Percentiles rank a stretch among this genome's conserved stretches.
phyloP scores from a whole-genome alignment of 352 stramenopile species.

The Globisporangium alternatum region DNA sequence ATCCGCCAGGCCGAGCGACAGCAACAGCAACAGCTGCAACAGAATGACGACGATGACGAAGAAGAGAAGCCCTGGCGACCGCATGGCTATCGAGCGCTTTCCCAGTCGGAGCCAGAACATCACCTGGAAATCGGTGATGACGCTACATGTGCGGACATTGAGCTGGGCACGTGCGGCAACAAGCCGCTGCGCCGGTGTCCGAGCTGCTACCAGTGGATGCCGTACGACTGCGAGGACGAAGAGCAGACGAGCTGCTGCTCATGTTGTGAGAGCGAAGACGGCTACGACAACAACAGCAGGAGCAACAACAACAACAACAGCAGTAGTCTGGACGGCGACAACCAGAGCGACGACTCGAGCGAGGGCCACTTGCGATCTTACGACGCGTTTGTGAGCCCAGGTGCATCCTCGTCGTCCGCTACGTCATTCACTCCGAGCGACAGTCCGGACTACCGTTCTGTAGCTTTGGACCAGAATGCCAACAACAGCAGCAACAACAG shows the following conservation, averaged over 20 bases:
- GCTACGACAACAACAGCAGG: slow-evolving; percentile 20
- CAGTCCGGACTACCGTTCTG: slow-evolving; percentile 1
- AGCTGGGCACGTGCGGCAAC: neutral
- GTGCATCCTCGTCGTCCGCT: slow-evolving; percentile 9
- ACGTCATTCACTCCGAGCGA: slow-evolving; percentile 13
- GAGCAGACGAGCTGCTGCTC: slow-evolving; percentile 26
- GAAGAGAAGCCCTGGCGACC: slow-evolving; percentile 11
- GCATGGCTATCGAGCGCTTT: neutral
- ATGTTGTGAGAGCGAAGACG: slow-evolving; percentile 16
- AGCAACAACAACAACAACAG: slow-evolving; percentile 23
- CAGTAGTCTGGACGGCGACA: slow-evolving; percentile 31
- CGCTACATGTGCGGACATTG: neutral
- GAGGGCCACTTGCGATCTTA: neutral
- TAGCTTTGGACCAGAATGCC: neutral
- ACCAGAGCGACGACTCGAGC: slow-evolving; percentile 19
- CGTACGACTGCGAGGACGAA: slow-evolving; percentile 17
- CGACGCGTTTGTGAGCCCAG: slow-evolving; percentile 5
- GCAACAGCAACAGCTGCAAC: slow-evolving; percentile 4
- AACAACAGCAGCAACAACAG: slow-evolving; percentile 3
- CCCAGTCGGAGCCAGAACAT: neutral
- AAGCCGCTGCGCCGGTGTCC: neutral
- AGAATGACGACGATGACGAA: slow-evolving; percentile 8
- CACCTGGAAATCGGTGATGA: neutral
- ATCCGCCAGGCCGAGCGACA: slow-evolving; percentile 17
- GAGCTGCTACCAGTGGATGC: slow-evolving; percentile 26